Evolutionary conservation across 2,329 filamentous ascomycete genomes (phyloP), one percentile per base, ranked within the genome.

Genomic region (Phaeomoniella chlamydospora): DNA sequence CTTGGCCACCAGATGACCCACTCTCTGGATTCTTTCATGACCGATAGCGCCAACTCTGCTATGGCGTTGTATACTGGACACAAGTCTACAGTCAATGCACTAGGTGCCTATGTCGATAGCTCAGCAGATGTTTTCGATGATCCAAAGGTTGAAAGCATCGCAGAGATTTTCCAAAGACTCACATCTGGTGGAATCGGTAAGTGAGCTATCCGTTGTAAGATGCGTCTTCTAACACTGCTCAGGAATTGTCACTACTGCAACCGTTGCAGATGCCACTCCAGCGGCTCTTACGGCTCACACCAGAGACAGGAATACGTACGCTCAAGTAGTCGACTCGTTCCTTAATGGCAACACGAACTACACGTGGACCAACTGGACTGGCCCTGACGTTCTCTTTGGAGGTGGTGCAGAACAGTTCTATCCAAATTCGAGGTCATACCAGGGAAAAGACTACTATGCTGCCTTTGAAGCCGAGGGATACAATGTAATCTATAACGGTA

Each of bases 1-100:
- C 53, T 88, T 9, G 84, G 84, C 14, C 84, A 92, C 55, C 83
- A 88, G 59, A 88, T 90, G 77, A 87, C 83, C 9, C 82, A 88
- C 58, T 87, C 81, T 1, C 74, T 90, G 51, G 82, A 88, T 60
- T 76, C 68, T 34, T 88, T 82, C 66, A 88, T 90, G 52, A 90
- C 83, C 26, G 83, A 90, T 56, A 84, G 78, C 41, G 84, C 84
- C 58, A 90, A 90, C 61, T 85, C 79, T 4, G 83, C 83, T 3
- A 83, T 79, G 31, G 80, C 83, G 12, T 65, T 90, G 13, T 90
- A 88, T 62, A 76, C 72, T 15, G 84, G 84, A 19, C 83, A 90
- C 64, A 90, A 90, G 68, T 80, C 74, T 49, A 80, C 75, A 0
- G 82, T 88, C 45, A 87, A 90, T 50, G 80, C 80, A 17, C 72